Evolutionary conservation across 371 early-diverging fungal species (phyloP).

Genomic region (Actinomucor elegans): DNA sequence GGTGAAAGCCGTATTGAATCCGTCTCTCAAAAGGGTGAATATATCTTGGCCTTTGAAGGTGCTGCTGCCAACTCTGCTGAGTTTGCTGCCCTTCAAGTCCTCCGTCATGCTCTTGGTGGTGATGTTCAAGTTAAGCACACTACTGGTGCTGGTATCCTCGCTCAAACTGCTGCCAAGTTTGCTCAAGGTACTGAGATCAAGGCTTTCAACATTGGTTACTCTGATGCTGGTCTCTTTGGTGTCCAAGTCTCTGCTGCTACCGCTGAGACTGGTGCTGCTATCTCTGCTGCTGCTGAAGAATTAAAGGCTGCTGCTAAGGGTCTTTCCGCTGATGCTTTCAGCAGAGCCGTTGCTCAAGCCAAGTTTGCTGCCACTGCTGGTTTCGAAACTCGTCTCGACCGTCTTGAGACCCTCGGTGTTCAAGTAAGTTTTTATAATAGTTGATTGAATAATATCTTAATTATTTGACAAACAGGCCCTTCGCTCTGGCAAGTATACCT

Average conservation of each 20-base stretch:
- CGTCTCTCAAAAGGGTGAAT: conserved; percentile 26
- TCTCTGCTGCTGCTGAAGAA: conserved; percentile 73
- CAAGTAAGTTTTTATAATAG: conserved; percentile 34
- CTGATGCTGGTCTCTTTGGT: conserved; percentile 94
- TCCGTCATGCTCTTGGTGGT: conserved; percentile 83
- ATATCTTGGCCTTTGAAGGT: conserved; percentile 82
- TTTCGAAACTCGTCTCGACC: conserved; percentile 62
- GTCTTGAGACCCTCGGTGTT: conserved; percentile 46
- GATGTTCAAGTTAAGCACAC: conserved; percentile 76
- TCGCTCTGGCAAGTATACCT: conserved; percentile 44
- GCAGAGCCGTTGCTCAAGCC: conserved; percentile 85
- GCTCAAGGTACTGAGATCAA: conserved; percentile 55
- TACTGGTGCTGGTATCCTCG: conserved; percentile 69
- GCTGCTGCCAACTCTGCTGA: conserved; percentile 69
- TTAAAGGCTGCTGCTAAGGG: conserved; percentile 59
- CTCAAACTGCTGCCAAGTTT: conserved; percentile 64
- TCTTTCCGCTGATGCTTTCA: conserved; percentile 65
- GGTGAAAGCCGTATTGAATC: conserved; percentile 74
- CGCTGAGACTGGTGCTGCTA: conserved; percentile 62
- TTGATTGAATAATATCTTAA: too few relatives aligned
- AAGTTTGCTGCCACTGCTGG: conserved; percentile 74
- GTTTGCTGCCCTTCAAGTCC: conserved; percentile 72
- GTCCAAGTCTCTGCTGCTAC: conserved; percentile 71
- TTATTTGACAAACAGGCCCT: conserved; percentile 52
- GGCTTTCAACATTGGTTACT: conserved; percentile 87